Evolutionary conservation across 2,329 filamentous ascomycete species (phyloP), one percentile per base, ranked within the genome.

Genomic region (Pseudonectria buxi): DNA sequence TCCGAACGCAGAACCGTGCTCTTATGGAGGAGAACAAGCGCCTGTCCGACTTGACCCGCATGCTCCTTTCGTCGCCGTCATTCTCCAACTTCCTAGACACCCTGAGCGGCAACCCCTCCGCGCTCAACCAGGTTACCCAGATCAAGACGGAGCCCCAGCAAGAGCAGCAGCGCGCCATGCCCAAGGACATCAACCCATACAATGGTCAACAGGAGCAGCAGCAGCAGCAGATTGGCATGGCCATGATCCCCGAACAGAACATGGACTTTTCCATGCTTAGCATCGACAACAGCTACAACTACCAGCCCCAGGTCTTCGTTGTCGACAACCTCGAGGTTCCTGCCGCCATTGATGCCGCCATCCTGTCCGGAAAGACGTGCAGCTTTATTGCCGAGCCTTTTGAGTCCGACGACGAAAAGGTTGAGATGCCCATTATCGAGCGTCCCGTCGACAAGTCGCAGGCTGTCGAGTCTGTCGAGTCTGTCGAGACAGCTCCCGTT

Each of bases 21-120:
- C 74, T 98, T 13, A 68, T 78, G 48, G 86, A 94, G 30, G 88
- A 95, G 70, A 94, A 94, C 64, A 81, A 81, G 55, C 85, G 86
- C 31, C 68, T 90, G 34, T 78, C 76, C 7, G 82, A 87, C 47
- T 68, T 90, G 13, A 86, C 82, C n/a, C 82, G 81, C 58, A 86
- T 86, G 76, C 79, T 90, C 18, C 72, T 90, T 13, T 79, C 79
- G 5, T 90, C 86, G 6, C 75, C 86, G 11, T 83, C 86, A 6
- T 94, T 96, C 63, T 87, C 76, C 45, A 83, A 77, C 64, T 89
- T 86, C 57, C 72, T 95, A 29, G 78, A 85, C 51, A 74, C 81
- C 33, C 71, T 87, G 26, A 81, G 76, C 60, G 62, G 68, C 46
- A 81, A 79, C 54, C 73, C 77, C 12, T 49, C 69, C 11, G 54